Conservation (phyloP, 2,329 filamentous ascomycete species). For the Magnaporthiopsis rhizophila region DNA sequence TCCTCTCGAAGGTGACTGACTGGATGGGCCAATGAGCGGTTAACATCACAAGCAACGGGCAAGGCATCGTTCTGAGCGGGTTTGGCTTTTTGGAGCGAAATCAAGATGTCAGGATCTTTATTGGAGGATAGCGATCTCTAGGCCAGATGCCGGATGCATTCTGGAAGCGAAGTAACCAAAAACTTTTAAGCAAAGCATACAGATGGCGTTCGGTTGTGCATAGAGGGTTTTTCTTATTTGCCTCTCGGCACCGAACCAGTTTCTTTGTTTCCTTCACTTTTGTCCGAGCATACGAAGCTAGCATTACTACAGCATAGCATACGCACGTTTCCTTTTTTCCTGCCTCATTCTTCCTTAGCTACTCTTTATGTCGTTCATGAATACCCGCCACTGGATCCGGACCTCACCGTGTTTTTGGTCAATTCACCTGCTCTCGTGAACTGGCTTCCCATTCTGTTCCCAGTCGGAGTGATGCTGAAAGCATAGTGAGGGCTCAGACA, state of each 20-base stretch:
- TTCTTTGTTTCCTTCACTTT: not conserved
- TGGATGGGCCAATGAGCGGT: not conserved
- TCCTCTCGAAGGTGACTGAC: not conserved
- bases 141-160: not conserved
- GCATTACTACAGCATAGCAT: slow-evolving; percentile 4
- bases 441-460: too few relatives aligned
- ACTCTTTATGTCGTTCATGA: not conserved
- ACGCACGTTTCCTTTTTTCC: not conserved
- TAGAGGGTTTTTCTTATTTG: not conserved
- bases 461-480: too few relatives aligned
- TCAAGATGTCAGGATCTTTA: not conserved
- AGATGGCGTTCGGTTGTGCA: slow-evolving; percentile 1
- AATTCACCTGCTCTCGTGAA: too few relatives aligned
- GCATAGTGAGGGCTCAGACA: too few relatives aligned
- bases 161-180: not conserved
- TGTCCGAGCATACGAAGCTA: not conserved
- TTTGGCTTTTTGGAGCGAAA: not conserved
- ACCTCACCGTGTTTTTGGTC: not conserved
- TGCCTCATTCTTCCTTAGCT: not conserved
- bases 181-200: not conserved
- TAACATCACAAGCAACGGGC: not conserved
- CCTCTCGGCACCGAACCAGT: not conserved
- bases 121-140: not conserved
- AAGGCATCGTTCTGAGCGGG: too few relatives aligned
- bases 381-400: not conserved